These are phyloP conservation scores for Striga asiatica DNA, from an alignment of 257 asterid genomes.

Conservation along the genomic window DNA sequence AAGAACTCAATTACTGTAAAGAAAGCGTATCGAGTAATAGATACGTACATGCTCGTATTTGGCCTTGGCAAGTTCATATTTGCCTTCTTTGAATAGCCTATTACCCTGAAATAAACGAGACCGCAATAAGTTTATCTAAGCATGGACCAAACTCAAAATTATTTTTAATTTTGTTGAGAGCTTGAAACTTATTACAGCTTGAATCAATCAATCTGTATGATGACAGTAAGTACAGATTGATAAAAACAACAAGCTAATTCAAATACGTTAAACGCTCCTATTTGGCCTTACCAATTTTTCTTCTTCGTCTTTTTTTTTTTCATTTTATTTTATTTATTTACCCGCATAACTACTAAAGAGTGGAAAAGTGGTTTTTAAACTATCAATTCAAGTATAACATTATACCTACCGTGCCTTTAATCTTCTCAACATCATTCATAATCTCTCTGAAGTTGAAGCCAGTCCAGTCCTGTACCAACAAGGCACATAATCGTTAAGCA, in stretches of 20 bases:
- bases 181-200: too few relatives aligned
- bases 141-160: constrained; percentile 4
- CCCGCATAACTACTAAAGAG: background rate
- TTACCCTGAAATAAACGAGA: constrained; percentile 71
- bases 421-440: constrained; percentile 97
- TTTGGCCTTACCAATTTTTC: too few relatives aligned
- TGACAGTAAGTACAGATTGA: too few relatives aligned
- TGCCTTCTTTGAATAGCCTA: constrained; percentile 93
- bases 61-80: constrained; percentile 89
- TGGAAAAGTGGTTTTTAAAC: constrained; percentile 2
- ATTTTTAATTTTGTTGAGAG: too few relatives aligned
- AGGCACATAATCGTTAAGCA: too few relatives aligned
- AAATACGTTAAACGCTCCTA: too few relatives aligned
- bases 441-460: constrained; percentile 86
- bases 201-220: too few relatives aligned
- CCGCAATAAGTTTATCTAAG: constrained; percentile 6
- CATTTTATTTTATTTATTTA: too few relatives aligned
- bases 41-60: constrained; percentile 73
- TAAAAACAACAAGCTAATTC: too few relatives aligned
- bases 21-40: too few relatives aligned
- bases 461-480: constrained; percentile 87
- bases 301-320: too few relatives aligned
- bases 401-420: constrained; percentile 99
- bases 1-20: too few relatives aligned
- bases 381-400: constrained; percentile 22